phyloP scores from a whole-genome alignment of 2,329 filamentous ascomycete genomes.

The Aspergillus sp. region DNA sequence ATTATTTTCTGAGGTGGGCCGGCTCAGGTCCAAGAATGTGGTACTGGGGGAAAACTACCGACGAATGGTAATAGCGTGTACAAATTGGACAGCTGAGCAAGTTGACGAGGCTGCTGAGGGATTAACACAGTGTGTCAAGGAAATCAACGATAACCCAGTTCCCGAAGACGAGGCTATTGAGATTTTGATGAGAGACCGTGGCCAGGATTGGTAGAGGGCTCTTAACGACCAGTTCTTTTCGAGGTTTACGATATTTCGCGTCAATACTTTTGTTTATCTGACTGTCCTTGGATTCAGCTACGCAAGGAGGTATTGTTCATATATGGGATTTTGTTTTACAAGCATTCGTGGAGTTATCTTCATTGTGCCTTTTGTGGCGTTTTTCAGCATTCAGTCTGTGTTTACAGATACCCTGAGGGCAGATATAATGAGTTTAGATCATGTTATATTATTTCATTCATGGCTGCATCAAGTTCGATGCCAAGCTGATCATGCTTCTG shows the following conservation, averaged over 20 bases:
- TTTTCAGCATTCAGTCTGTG: constrained; percentile 11
- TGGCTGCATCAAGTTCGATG: neutral
- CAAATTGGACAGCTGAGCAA: constrained; percentile 68
- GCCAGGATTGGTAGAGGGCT: constrained; percentile 36
- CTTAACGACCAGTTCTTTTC: too few relatives aligned
- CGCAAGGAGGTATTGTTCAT: too few relatives aligned
- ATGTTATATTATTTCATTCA: neutral
- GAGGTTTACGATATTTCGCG: too few relatives aligned
- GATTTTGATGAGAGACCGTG: constrained; percentile 41
- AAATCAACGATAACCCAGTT: constrained; percentile 59
- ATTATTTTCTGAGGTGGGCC: constrained; percentile 63
- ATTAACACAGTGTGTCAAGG: constrained; percentile 78
- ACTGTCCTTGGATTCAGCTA: too few relatives aligned
- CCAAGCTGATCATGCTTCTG: too few relatives aligned
- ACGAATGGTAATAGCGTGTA: constrained; percentile 82
- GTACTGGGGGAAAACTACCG: constrained; percentile 86
- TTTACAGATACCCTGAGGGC: constrained; percentile 18
- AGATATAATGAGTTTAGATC: constrained; percentile 11
- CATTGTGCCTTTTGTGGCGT: neutral
- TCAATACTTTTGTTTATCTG: neutral
- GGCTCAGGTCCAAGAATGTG: constrained; percentile 71
- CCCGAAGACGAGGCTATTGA: constrained; percentile 41
- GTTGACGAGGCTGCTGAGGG: constrained; percentile 78
- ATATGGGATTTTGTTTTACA: too few relatives aligned
- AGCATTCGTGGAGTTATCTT: too few relatives aligned